A percentile compares a stretch with the other conserved stretches of the same genome.
These are phyloP conservation scores for Ustilago curta DNA, from an alignment of 1,284 basidiomycete genomes.

Conservation along the genomic window DNA sequence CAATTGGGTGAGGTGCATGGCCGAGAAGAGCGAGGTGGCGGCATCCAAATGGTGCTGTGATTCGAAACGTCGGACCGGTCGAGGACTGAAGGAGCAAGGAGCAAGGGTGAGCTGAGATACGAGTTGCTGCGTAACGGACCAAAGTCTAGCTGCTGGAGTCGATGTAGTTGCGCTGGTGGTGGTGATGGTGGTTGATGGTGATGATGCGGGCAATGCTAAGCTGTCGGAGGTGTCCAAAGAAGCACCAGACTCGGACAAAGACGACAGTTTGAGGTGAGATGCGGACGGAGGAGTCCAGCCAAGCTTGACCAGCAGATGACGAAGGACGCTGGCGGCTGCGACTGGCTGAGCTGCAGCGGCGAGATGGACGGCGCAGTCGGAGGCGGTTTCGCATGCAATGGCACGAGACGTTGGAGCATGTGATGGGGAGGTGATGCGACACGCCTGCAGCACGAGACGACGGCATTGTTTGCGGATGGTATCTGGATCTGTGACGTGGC, in stretches of 20 bases:
- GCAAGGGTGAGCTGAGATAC: constrained; percentile 34
- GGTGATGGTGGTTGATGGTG: background rate
- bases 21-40: constrained; percentile 20
- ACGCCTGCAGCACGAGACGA: constrained; percentile 19
- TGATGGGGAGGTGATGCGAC: constrained; percentile 8
- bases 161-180: background rate
- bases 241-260: too few species aligned
- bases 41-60: constrained; percentile 23
- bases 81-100: constrained; percentile 16
- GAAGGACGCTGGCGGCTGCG: constrained; percentile 21
- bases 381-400: constrained; percentile 16
- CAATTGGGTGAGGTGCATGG: constrained; percentile 28
- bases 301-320: constrained; percentile 34
- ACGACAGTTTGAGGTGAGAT: background rate
- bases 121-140: constrained; percentile 20
- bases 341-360: constrained; percentile 17
- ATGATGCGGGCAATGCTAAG: background rate
- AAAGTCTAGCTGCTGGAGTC: constrained; percentile 11
- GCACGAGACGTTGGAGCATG: constrained; percentile 16
- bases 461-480: constrained; percentile 18
- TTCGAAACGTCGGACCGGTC: constrained; percentile 28
- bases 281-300: constrained; percentile 24
- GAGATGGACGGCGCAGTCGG: constrained; percentile 28
- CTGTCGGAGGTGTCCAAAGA: background rate
- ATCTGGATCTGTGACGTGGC: background rate